Base-by-base conservation (phyloP, 139 green algal species). In the Picochlorum costavermella region DNA sequence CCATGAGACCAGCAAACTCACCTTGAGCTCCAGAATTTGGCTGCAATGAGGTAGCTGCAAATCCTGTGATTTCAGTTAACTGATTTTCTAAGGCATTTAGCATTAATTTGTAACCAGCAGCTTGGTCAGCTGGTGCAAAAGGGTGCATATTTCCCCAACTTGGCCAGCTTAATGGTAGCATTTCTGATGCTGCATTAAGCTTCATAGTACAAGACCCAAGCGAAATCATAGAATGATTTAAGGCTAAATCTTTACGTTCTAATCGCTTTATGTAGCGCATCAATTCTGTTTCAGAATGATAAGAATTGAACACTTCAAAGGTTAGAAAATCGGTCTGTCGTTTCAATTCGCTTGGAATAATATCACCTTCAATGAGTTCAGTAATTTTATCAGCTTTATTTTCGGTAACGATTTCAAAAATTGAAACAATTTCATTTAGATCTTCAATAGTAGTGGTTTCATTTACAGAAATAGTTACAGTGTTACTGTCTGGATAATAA, bases 151-250 rank as follows among this genome's bases (percentile, higher is more conserved):
- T 90, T 29, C 87, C 90, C 31, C 98, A 84, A 85, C 98, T 91
- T 25, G 84, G 84, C 94, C 93, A 98, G 5, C 92, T 96, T 76
- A 99, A 88, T 45, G 94, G 92, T 37, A 97, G 91, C 94, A 99
- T 99, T 56, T 72, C 93, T 29, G 65, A 81, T 11, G 94, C 96
- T 44, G 94, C 87, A 73, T 99, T 99, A 25, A 99, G 91, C 90
- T 99, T 99, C 94, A 99, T 99, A 59, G 94, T 99, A 82, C 94
- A 99, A 16, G 79, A 92, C 62, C 94, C 94, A 63, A 99, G 80
- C 8, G 94, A 83, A 69, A 99, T 98, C 94, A 98, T 99, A 68
- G 80, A 92, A 85, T 99, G 94, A 1, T 70, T 74, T 68, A 99
- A 81, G 3, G 77, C 91, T 61, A 99, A 75, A 82, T 99, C 94